phyloP scores from a whole-genome alignment of 805 yeast species.

The Pichia deserticola region DNA sequence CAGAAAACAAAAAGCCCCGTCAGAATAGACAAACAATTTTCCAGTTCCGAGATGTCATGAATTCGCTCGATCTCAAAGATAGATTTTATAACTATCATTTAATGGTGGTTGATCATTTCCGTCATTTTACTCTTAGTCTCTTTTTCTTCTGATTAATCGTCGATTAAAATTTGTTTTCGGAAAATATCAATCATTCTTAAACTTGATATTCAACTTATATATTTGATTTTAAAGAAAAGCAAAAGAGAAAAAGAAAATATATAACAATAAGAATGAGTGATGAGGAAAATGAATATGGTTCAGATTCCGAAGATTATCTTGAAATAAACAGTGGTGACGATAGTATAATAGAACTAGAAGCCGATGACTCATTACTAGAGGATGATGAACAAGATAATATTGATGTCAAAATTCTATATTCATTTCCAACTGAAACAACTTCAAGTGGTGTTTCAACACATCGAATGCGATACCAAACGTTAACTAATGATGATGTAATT shows the following conservation, averaged over 20 bases:
- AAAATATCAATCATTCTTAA: too few species aligned
- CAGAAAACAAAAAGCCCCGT: too few species aligned
- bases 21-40: too few species aligned
- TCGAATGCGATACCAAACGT: slow-evolving; percentile 23
- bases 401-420: slow-evolving; percentile 8
- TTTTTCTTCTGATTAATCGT: too few species aligned
- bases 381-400: slow-evolving; percentile 2
- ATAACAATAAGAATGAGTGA: neutral
- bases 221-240: too few species aligned
- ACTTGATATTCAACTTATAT: too few species aligned
- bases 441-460: slow-evolving; percentile 19
- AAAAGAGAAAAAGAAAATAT: too few species aligned
- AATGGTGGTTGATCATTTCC: too few species aligned
- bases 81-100: too few species aligned
- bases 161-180: too few species aligned
- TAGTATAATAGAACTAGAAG: slow-evolving; percentile 7
- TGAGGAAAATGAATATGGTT: neutral
- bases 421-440: slow-evolving; percentile 16
- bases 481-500: slow-evolving; percentile 27
- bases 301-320: neutral
- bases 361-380: slow-evolving; percentile 19
- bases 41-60: neutral
- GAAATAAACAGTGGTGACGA: slow-evolving; percentile 13
- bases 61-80: neutral
- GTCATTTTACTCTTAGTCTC: too few species aligned